phyloP scores from a whole-genome alignment of 225 moss, liverwort and hornwort species.

The Anthoceros angustus region DNA sequence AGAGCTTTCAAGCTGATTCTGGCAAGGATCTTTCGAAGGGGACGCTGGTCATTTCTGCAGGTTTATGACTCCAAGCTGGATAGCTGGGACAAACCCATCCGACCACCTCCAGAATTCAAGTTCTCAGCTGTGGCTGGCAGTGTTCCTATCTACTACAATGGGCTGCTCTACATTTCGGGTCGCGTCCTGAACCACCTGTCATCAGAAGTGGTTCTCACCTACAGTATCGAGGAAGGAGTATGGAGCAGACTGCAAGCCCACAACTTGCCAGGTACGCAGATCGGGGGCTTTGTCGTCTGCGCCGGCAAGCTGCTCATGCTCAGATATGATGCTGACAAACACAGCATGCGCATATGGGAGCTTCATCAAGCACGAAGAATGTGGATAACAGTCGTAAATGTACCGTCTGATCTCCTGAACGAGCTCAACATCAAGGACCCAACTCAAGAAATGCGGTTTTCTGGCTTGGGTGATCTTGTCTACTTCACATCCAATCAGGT shows the following conservation, averaged over 20 bases:
- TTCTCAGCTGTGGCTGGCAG: neutral
- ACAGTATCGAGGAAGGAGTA: neutral
- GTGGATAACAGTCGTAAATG: neutral
- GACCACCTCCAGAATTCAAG: neutral
- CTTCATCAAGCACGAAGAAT: neutral
- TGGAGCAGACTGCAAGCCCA: neutral
- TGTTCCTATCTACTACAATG: neutral
- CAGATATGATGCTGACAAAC: neutral
- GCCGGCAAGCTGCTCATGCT: neutral
- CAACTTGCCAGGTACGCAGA: neutral
- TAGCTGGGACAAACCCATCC: neutral
- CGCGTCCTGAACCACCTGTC: neutral
- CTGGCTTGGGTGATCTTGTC: neutral
- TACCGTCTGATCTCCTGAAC: neutral
- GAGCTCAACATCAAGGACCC: neutral
- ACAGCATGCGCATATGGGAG: neutral
- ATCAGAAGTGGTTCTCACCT: neutral
- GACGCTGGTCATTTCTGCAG: neutral
- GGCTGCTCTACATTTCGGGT: neutral
- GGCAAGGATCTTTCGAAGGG: neutral
- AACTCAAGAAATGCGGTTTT: neutral
- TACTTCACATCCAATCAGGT: conserved; percentile 1
- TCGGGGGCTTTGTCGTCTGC: neutral
- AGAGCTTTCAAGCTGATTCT: conserved; percentile 1
- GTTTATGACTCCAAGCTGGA: neutral